Conservation (phyloP, 2,329 filamentous ascomycete species). For the Pyrenophora teres region DNA sequence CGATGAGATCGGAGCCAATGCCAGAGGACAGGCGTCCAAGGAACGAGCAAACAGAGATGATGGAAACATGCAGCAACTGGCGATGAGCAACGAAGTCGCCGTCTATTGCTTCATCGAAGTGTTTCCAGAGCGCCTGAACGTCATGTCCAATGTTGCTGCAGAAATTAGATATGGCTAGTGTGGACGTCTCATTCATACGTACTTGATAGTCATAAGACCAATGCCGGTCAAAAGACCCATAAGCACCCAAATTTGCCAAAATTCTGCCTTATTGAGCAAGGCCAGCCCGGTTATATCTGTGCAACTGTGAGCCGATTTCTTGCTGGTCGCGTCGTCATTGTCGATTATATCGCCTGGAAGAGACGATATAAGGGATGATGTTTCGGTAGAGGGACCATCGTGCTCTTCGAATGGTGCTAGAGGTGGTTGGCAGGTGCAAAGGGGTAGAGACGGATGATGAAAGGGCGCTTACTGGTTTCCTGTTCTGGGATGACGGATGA, state of each 20-base stretch:
- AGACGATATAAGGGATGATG: slow-evolving; percentile 75
- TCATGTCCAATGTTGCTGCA: slow-evolving; percentile 91
- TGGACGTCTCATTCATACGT: slow-evolving; percentile 47
- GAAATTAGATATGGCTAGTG: slow-evolving; percentile 33
- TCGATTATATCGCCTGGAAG: slow-evolving; percentile 59
- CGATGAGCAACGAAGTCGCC: slow-evolving; percentile 76
- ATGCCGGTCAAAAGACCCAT: slow-evolving; percentile 92
- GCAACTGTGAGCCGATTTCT: slow-evolving; percentile 75
- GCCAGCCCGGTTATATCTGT: slow-evolving; percentile 88
- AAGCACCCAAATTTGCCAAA: slow-evolving; percentile 88
- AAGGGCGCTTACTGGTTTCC: slow-evolving; percentile 67
- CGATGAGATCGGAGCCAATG: slow-evolving; percentile 87
- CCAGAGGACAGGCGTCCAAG: slow-evolving; percentile 72
- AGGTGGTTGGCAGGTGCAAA: slow-evolving; percentile 39
- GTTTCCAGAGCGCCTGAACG: slow-evolving; percentile 83
- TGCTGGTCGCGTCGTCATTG: slow-evolving; percentile 54
- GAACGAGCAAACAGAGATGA: slow-evolving; percentile 89
- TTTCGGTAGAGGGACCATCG: slow-evolving; percentile 67
- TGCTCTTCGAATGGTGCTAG: slow-evolving; percentile 43
- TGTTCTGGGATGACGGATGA: slow-evolving; percentile 44
- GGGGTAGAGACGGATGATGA: slow-evolving; percentile 17
- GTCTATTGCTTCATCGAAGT: slow-evolving; percentile 74
- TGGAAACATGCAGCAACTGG: slow-evolving; percentile 91
- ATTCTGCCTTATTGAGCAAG: slow-evolving; percentile 73
- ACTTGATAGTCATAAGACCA: slow-evolving; percentile 99